Conservation (phyloP, 345 rosid species). For the Euphorbia lathyris region DNA sequence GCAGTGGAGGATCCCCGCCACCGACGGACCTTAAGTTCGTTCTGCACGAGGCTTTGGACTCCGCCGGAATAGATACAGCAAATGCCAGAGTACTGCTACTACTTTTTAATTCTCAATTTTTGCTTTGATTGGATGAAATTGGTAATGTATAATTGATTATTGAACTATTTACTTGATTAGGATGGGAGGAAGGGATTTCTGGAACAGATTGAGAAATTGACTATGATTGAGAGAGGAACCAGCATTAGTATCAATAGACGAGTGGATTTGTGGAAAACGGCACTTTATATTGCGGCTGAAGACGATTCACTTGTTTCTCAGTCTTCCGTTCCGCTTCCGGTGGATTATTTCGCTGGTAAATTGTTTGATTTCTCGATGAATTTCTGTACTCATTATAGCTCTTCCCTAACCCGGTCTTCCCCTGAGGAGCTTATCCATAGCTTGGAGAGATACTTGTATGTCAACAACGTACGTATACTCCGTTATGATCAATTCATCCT, state of each 20-base stretch:
- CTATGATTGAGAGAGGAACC: conserved; percentile 48
- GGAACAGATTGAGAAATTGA: conserved; percentile 21
- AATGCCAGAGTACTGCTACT: conserved; percentile 7
- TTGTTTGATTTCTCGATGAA: conserved; percentile 63
- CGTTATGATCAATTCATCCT: no score
- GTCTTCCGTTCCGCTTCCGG: conserved; percentile 61
- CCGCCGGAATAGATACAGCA: background rate
- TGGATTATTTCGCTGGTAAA: conserved; percentile 49
- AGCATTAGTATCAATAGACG: conserved; percentile 56
- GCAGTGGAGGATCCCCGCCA: background rate
- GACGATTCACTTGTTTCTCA: conserved; percentile 63
- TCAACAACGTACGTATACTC: conserved; percentile 38
- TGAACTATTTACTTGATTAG: background rate
- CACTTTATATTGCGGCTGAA: conserved; percentile 63
- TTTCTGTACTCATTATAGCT: conserved; percentile 43
- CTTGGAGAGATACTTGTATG: conserved; percentile 46
- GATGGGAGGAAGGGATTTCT: conserved; percentile 4
- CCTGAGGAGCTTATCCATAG: conserved; percentile 47
- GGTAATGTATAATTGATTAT: background rate
- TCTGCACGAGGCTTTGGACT: background rate
- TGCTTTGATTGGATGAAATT: background rate
- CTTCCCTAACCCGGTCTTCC: conserved; percentile 28
- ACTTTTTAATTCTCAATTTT: background rate
- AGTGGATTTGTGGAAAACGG: conserved; percentile 53
- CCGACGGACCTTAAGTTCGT: background rate